Conservation (phyloP, 83 land plant genomes). For the Thuja plicata region DNA sequence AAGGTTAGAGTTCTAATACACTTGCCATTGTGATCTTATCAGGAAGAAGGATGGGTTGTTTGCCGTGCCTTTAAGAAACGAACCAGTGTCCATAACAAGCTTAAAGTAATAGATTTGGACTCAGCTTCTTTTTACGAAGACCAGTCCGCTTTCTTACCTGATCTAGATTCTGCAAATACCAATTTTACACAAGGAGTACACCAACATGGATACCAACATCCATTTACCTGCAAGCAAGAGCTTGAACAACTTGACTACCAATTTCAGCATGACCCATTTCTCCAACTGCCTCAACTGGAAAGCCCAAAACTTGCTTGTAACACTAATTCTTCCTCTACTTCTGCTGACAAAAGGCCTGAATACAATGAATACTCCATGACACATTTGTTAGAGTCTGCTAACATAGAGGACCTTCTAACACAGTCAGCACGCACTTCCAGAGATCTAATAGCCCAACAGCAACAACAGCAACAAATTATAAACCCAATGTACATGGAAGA, state of each 20-base stretch:
- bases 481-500: neutral
- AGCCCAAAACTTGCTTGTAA: slow-evolving; percentile 27
- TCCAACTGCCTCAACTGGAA: slow-evolving; percentile 64
- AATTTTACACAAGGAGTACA: neutral
- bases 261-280: slow-evolving; percentile 27
- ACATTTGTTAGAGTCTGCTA: neutral
- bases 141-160: slow-evolving; percentile 2
- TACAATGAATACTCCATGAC: slow-evolving; percentile 13
- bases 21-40: slow-evolving; percentile 6
- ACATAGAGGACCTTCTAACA: neutral
- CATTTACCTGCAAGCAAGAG: slow-evolving; percentile 48
- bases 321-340: slow-evolving; percentile 24
- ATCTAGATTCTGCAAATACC: neutral
- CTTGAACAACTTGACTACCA: slow-evolving; percentile 11
- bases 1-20: neutral
- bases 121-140: slow-evolving; percentile 42
- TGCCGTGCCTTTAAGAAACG: slow-evolving; percentile 77
- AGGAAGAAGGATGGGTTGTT: slow-evolving; percentile 85
- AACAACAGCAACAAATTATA: slow-evolving; percentile 10
- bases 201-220: slow-evolving; percentile 2
- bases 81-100: slow-evolving; percentile 17
- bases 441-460: slow-evolving; percentile 1
- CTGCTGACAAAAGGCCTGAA: slow-evolving; percentile 24
- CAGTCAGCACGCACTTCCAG: neutral
- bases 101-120: slow-evolving; percentile 31